These are phyloP conservation scores for Saturnispora silvae DNA, from an alignment of 805 yeast genomes.

Conservation along the genomic window DNA sequence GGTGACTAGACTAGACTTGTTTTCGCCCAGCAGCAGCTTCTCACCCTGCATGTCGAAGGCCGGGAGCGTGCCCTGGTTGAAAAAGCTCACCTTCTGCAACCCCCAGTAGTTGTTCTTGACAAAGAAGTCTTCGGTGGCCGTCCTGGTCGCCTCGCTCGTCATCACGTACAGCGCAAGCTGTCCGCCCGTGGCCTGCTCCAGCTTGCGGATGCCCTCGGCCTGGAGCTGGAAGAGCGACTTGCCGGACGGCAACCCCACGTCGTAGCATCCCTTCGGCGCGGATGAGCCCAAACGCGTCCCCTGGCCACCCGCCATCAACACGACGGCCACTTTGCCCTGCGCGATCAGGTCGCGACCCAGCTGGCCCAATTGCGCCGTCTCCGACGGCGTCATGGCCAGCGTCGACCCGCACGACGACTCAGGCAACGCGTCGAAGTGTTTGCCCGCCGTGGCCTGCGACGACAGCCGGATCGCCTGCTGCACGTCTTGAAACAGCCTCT, in stretches of 20 bases:
- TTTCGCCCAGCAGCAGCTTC: slow-evolving; percentile 49
- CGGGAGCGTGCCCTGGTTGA: slow-evolving; percentile 93
- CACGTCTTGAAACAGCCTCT: slow-evolving; percentile 31
- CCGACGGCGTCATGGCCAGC: slow-evolving; percentile 23
- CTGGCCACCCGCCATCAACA: slow-evolving; percentile 97
- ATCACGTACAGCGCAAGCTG: slow-evolving; percentile 77
- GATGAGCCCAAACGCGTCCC: slow-evolving; percentile 90
- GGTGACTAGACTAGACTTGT: slow-evolving; percentile 48
- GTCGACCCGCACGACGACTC: slow-evolving; percentile 42
- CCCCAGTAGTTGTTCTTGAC: slow-evolving; percentile 41
- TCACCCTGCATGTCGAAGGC: slow-evolving; percentile 66
- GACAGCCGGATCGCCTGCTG: slow-evolving; percentile 35
- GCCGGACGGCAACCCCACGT: slow-evolving; percentile 74
- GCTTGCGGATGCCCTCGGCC: slow-evolving; percentile 66
- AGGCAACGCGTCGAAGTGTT: slow-evolving; percentile 42
- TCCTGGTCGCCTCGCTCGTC: slow-evolving; percentile 87
- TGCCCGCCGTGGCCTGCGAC: slow-evolving; percentile 13
- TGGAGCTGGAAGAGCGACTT: slow-evolving; percentile 87
- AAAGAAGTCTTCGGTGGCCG: slow-evolving; percentile 65
- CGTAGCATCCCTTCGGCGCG: slow-evolving; percentile 88
- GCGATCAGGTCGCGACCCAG: slow-evolving; percentile 61
- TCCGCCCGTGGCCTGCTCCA: slow-evolving; percentile 46
- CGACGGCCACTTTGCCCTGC: slow-evolving; percentile 70
- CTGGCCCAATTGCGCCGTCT: slow-evolving; percentile 22
- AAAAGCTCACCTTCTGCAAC: slow-evolving; percentile 53